These are phyloP conservation scores for Macroventuria anomochaeta DNA, from an alignment of 2,329 filamentous ascomycete species.

Conservation along the genomic window DNA sequence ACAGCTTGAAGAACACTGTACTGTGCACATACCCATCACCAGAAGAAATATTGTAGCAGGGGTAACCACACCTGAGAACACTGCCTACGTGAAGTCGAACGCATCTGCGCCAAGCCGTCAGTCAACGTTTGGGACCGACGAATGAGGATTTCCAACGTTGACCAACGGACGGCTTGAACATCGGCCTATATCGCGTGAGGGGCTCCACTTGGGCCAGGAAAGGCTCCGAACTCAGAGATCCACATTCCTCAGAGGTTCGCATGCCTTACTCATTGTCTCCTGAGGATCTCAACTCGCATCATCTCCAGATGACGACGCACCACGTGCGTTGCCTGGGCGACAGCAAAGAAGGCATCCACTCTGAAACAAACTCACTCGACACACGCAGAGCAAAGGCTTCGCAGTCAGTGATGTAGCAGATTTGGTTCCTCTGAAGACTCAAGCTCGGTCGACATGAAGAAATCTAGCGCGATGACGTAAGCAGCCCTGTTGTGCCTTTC, in stretches of 20 bases:
- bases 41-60: neutral
- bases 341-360: neutral
- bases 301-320: constrained; percentile 5
- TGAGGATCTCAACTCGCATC: constrained; percentile 11
- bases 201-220: constrained; percentile 6
- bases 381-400: neutral
- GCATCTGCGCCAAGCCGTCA: neutral
- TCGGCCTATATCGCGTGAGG: constrained; percentile 1
- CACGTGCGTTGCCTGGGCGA: constrained; percentile 2
- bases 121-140: neutral
- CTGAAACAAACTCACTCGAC: neutral
- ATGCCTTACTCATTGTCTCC: constrained; percentile 6
- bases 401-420: neutral
- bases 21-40: neutral
- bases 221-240: constrained; percentile 1
- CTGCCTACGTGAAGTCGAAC: neutral
- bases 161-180: neutral
- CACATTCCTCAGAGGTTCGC: constrained; percentile 5
- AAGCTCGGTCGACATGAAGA: neutral
- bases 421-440: neutral
- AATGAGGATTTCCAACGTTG: neutral
- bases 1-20: neutral
- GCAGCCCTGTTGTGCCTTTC: constrained; percentile 7
- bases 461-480: neutral
- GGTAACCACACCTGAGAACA: neutral